Percentiles rank a stretch among this genome's conserved stretches.
phyloP scores from a whole-genome alignment of 495 filamentous ascomycete species.

The Viridothelium virens region DNA sequence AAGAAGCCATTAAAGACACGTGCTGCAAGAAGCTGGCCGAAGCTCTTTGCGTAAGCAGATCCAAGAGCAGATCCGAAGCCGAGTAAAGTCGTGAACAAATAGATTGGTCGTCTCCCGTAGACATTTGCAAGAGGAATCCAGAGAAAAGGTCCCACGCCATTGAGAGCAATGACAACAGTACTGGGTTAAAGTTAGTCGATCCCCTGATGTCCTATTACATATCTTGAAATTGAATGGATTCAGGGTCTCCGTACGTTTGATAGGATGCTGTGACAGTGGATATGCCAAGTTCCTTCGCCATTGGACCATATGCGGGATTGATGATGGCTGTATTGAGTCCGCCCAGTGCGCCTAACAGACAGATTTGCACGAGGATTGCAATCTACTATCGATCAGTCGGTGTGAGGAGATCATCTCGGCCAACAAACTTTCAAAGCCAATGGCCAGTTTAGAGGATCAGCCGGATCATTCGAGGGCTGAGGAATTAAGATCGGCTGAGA shows the following conservation, averaged over 20 bases:
- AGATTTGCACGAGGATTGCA: conserved; percentile 13
- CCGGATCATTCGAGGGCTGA: conserved; percentile 1
- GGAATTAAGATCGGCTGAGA: neutral
- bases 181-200: neutral
- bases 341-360: conserved; percentile 15
- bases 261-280: conserved; percentile 18
- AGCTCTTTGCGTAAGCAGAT: conserved; percentile 17
- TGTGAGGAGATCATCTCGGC: neutral
- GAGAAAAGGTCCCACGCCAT: conserved; percentile 15
- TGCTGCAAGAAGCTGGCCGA: conserved; percentile 17
- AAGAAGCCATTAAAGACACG: conserved; percentile 19
- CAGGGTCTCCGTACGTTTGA: conserved; percentile 13
- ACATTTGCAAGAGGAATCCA: conserved; percentile 17
- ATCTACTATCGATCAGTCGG: neutral
- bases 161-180: conserved; percentile 18
- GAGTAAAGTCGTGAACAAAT: conserved; percentile 15
- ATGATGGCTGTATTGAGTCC: conserved; percentile 21
- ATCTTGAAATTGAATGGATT: neutral
- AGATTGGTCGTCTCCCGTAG: conserved; percentile 15
- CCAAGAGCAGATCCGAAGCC: conserved; percentile 14
- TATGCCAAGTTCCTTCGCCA: conserved; percentile 18
- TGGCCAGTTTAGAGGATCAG: conserved; percentile 13
- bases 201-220: neutral
- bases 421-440: conserved; percentile 5
- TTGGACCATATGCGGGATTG: conserved; percentile 19